A percentile compares a stretch with the other conserved stretches of the same genome.
Evolutionary conservation across 805 yeast genomes (phyloP).

Genomic region (Cyberlindnera veronae): DNA sequence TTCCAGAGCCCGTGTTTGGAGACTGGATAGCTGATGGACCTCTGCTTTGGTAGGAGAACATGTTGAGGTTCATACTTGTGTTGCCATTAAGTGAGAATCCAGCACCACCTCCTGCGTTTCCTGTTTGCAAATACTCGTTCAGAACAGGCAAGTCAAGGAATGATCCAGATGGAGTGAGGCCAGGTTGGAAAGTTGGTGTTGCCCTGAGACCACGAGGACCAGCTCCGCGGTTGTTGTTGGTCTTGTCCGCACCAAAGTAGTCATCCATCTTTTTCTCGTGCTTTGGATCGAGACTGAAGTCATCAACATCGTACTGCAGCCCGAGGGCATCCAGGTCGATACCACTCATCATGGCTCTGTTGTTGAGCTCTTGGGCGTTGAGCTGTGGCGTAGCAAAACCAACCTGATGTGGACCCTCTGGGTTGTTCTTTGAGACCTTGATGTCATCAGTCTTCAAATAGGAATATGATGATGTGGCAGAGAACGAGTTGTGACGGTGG

Average conservation of each 20-base stretch:
- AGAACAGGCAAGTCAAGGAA: slow-evolving; percentile 33
- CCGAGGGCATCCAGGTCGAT: slow-evolving; percentile 37
- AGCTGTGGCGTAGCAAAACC: slow-evolving; percentile 82
- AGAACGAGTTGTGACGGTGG: slow-evolving; percentile 41
- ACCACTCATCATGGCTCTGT: slow-evolving; percentile 32
- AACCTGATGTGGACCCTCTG: slow-evolving; percentile 62
- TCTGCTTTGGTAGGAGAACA: slow-evolving; percentile 17
- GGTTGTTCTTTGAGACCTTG: slow-evolving; percentile 13
- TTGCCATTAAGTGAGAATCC: slow-evolving; percentile 29
- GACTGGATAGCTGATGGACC: slow-evolving; percentile 11
- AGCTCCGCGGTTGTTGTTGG: background rate
- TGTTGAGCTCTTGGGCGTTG: slow-evolving; percentile 42
- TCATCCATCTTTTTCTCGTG: slow-evolving; percentile 16
- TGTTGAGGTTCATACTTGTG: slow-evolving; percentile 14
- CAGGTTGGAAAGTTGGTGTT: slow-evolving; percentile 24
- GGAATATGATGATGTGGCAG: slow-evolving; percentile 39
- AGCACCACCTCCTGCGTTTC: slow-evolving; percentile 40
- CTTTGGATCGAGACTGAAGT: slow-evolving; percentile 18
- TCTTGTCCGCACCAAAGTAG: slow-evolving; percentile 10
- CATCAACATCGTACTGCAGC: slow-evolving; percentile 28
- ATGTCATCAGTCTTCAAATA: slow-evolving; percentile 25
- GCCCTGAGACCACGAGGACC: slow-evolving; percentile 4
- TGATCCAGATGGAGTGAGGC: slow-evolving; percentile 26
- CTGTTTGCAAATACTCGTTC: slow-evolving; percentile 38
- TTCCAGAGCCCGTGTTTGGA: slow-evolving; percentile 7